These are phyloP conservation scores for Erysimum cheiri DNA, from an alignment of 441 rosid genomes.

Conservation along the genomic window DNA sequence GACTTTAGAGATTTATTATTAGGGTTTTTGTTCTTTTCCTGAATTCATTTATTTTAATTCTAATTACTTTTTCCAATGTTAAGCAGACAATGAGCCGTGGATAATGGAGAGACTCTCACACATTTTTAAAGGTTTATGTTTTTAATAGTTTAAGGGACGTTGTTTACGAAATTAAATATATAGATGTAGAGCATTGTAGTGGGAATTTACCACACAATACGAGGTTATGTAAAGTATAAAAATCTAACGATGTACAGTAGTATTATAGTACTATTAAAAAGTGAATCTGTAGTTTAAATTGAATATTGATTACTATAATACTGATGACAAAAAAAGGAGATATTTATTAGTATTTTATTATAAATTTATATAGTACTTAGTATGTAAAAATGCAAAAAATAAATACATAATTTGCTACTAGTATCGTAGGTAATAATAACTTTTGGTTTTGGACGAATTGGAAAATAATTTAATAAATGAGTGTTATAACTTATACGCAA, in stretches of 20 bases:
- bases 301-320: neutral
- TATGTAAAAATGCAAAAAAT: neutral
- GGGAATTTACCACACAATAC: slow-evolving; percentile 23
- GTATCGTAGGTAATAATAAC: neutral
- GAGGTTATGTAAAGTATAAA: slow-evolving; percentile 19
- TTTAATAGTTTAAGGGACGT: neutral
- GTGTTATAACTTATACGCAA: neutral
- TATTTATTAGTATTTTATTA: neutral
- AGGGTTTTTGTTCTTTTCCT: slow-evolving; percentile 31
- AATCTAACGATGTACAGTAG: neutral
- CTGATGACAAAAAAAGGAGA: neutral
- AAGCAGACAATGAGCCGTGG: slow-evolving; percentile 29
- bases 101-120: slow-evolving; percentile 9
- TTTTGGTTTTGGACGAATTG: neutral
- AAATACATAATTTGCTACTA: neutral
- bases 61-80: slow-evolving; percentile 1
- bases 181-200: neutral
- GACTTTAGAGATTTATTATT: slow-evolving; percentile 17
- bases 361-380: neutral
- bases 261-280: slow-evolving; percentile 1
- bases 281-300: neutral
- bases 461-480: neutral
- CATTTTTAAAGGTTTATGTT: neutral
- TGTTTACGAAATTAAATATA: neutral
- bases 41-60: neutral